Percentiles rank a stretch among this genome's conserved stretches.
Evolutionary conservation across 768 basidiomycete species (phyloP).

Genomic region (Wakefieldia striispora): DNA sequence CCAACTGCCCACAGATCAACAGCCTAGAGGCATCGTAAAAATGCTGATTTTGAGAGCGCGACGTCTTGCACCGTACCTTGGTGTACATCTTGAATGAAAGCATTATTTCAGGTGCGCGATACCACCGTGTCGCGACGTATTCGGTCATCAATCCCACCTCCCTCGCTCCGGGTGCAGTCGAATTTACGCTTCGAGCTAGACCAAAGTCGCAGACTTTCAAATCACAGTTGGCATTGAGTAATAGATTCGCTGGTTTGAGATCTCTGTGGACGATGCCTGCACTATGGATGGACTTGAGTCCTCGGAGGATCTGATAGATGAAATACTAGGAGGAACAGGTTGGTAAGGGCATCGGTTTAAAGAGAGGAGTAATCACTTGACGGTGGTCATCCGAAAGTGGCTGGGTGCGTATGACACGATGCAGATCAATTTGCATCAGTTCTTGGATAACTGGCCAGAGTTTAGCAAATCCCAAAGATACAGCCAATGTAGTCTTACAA

Average conservation of each 20-base stretch:
- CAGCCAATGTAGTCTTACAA: constrained; percentile 42
- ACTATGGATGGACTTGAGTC: constrained; percentile 85
- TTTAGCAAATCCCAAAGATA: constrained; percentile 4
- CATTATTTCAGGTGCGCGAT: constrained; percentile 94
- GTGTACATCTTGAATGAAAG: constrained; percentile 89
- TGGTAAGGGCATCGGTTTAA: not conserved
- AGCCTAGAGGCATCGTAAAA: constrained; percentile 36
- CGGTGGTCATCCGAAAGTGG: constrained; percentile 89
- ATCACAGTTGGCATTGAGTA: constrained; percentile 88
- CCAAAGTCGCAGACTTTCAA: constrained; percentile 91
- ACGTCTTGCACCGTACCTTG: constrained; percentile 41
- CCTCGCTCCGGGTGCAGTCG: constrained; percentile 49
- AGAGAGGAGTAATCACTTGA: constrained; percentile 45
- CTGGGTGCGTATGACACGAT: constrained; percentile 88
- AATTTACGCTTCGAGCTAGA: constrained; percentile 65
- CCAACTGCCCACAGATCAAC: constrained; percentile 77
- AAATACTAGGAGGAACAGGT: constrained; percentile 54
- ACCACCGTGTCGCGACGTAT: constrained; percentile 92
- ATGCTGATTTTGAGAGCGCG: constrained; percentile 7
- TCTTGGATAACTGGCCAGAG: constrained; percentile 67
- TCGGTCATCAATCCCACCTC: constrained; percentile 74
- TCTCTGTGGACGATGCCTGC: constrained; percentile 80
- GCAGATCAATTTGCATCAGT: constrained; percentile 88
- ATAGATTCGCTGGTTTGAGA: constrained; percentile 83
- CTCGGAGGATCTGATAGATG: constrained; percentile 81